phyloP scores from a whole-genome alignment of 2,329 filamentous ascomycete species.

The Magnaporthiopsis rhizophila region DNA sequence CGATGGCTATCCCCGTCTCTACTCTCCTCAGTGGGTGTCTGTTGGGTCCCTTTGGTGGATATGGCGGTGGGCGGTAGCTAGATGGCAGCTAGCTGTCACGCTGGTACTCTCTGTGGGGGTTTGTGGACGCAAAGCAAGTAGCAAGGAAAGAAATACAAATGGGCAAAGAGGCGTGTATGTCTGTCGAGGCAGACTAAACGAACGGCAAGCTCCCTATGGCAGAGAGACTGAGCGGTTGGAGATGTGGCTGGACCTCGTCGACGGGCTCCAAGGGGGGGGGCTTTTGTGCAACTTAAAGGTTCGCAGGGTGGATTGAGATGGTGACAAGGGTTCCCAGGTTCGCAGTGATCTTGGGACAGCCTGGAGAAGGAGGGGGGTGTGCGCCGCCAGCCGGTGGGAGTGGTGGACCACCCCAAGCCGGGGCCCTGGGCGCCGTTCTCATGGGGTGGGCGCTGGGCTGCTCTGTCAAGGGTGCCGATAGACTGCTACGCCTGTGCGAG shows the following conservation, averaged over 20 bases:
- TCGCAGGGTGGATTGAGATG: constrained; percentile 8
- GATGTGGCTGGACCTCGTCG: not conserved
- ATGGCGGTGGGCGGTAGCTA: not conserved
- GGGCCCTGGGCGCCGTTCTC: constrained; percentile 17
- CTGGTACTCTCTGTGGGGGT: not conserved
- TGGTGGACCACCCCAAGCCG: constrained; percentile 31
- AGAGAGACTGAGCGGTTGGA: not conserved
- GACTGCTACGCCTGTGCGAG: constrained; percentile 1
- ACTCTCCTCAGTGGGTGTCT: not conserved
- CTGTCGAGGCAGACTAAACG: not conserved
- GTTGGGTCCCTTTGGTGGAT: not conserved
- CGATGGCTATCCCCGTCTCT: not conserved
- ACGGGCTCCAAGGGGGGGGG: constrained; percentile 5
- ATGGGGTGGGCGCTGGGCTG: constrained; percentile 7
- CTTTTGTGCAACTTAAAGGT: constrained; percentile 42
- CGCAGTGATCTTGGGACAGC: constrained; percentile 7
- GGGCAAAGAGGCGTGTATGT: not conserved
- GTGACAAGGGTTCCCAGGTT: constrained; percentile 6
- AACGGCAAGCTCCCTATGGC: not conserved
- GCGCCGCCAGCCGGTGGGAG: constrained; percentile 8
- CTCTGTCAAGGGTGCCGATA: constrained; percentile 5
- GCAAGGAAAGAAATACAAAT: not conserved
- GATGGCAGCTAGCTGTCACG: not conserved
- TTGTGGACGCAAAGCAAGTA: not conserved
- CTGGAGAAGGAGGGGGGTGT: constrained; percentile 6